A percentile compares a stretch with the other conserved stretches of the same genome.
Conservation (phyloP, 2,329 filamentous ascomycete species). For the Stromatinia cepivora region DNA sequence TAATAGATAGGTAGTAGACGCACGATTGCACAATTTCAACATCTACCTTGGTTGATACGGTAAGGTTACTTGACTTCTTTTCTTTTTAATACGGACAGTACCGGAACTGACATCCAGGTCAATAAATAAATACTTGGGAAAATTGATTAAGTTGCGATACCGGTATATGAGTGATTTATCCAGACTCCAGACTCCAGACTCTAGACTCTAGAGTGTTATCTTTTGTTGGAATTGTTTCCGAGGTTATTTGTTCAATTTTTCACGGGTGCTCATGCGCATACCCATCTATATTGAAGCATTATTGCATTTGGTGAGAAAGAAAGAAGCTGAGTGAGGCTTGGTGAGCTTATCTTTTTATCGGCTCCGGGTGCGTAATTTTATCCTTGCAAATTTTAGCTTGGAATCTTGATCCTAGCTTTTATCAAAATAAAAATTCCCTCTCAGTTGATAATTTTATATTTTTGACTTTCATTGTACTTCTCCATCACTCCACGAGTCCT, state of each 20-base stretch:
- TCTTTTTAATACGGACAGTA: background rate
- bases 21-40: conserved; percentile 10
- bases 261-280: background rate
- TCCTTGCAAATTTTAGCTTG: conserved; percentile 15
- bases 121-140: no score
- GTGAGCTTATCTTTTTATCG: conserved; percentile 17
- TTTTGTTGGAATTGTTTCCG: conserved; percentile 1
- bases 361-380: conserved; percentile 11
- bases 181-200: background rate
- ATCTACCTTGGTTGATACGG: background rate
- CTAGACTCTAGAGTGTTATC: background rate
- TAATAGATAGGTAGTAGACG: background rate
- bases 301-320: background rate
- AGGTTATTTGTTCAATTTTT: background rate
- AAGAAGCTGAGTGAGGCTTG: background rate
- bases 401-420: conserved; percentile 12
- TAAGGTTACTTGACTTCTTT: background rate
- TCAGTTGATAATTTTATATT: conserved; percentile 4
- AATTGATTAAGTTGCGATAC: no score
- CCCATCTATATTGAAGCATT: background rate
- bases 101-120: no score
- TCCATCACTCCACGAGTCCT: conserved; percentile 2
- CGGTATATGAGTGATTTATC: no score
- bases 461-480: background rate
- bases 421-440: conserved; percentile 25